A percentile compares a stretch with the other conserved stretches of the same genome.
phyloP scores from a whole-genome alignment of 768 basidiomycete genomes.

The Phanerochaete carnosa region DNA sequence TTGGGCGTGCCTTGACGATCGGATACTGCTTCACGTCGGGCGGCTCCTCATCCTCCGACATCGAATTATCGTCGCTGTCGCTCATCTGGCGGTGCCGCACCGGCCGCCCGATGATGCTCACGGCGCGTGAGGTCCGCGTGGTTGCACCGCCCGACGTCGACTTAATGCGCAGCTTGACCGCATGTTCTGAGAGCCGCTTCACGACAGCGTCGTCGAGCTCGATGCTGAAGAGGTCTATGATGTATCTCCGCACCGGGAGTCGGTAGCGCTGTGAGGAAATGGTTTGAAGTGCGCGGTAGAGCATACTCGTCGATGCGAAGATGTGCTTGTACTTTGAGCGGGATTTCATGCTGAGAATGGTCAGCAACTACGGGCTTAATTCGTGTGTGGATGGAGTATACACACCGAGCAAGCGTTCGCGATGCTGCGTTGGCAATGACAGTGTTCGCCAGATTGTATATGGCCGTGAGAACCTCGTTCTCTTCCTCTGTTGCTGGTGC shows the following conservation, averaged over 20 bases:
- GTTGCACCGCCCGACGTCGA: neutral
- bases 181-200: conserved; percentile 49
- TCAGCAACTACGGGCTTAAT: neutral
- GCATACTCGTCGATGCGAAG: conserved; percentile 76
- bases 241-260: conserved; percentile 87
- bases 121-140: neutral
- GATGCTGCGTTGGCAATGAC: conserved; percentile 96
- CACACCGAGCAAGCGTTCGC: conserved; percentile 79
- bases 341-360: conserved; percentile 61
- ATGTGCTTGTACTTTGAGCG: conserved; percentile 69
- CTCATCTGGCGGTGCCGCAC: conserved; percentile 43
- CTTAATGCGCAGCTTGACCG: conserved; percentile 35
- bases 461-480: conserved; percentile 80
- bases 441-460: conserved; percentile 92
- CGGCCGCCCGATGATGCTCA: conserved; percentile 60
- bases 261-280: conserved; percentile 90
- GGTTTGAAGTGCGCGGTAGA: conserved; percentile 82
- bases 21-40: conserved; percentile 46
- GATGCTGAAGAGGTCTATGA: conserved; percentile 89
- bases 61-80: conserved; percentile 59
- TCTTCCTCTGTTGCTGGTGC: conserved; percentile 70
- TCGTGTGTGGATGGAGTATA: conserved; percentile 6
- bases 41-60: conserved; percentile 44
- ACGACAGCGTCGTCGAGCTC: conserved; percentile 66
- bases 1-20: conserved; percentile 53